Evolutionary conservation across 2,329 filamentous ascomycete species (phyloP).

Genomic region (Teratosphaeria pseudoeucalypti): DNA sequence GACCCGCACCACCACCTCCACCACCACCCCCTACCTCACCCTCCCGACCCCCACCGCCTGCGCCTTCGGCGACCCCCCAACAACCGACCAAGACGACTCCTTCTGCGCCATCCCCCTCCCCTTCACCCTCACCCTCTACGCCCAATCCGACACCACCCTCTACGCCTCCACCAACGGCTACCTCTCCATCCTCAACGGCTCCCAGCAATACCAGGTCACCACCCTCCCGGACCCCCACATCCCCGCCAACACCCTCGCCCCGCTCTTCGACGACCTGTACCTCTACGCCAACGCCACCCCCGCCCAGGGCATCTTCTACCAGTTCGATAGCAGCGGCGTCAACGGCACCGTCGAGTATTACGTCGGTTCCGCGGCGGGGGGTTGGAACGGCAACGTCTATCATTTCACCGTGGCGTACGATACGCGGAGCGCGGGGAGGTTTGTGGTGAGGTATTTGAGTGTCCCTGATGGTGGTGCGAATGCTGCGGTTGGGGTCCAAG

Average conservation of each 20-base stretch:
- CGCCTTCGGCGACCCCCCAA: conserved; percentile 21
- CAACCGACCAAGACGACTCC: conserved; percentile 22
- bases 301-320: conserved; percentile 25
- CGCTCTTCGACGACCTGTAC: conserved; percentile 26
- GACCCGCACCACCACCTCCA: conserved; percentile 3
- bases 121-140: conserved; percentile 20
- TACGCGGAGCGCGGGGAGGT: conserved; percentile 18
- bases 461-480: conserved; percentile 13
- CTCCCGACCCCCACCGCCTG: conserved; percentile 21
- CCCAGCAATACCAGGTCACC: conserved; percentile 14
- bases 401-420: conserved; percentile 25
- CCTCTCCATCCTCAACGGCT: conserved; percentile 19
- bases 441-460: conserved; percentile 20
- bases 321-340: conserved; percentile 7
- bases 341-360: conserved; percentile 25
- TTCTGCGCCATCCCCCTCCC: conserved; percentile 24
- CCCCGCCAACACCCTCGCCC: conserved; percentile 18
- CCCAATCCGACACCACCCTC: conserved; percentile 7
- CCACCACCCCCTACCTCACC: conserved; percentile 12
- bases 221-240: conserved; percentile 16
- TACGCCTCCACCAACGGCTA: conserved; percentile 24
- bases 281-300: conserved; percentile 10
- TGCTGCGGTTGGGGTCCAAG: conserved; percentile 20
- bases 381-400: conserved; percentile 10
- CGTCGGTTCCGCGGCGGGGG: conserved; percentile 11